These are phyloP conservation scores for Pulveroboletus sp. DNA, from an alignment of 1,284 basidiomycete genomes.

Conservation along the genomic window DNA sequence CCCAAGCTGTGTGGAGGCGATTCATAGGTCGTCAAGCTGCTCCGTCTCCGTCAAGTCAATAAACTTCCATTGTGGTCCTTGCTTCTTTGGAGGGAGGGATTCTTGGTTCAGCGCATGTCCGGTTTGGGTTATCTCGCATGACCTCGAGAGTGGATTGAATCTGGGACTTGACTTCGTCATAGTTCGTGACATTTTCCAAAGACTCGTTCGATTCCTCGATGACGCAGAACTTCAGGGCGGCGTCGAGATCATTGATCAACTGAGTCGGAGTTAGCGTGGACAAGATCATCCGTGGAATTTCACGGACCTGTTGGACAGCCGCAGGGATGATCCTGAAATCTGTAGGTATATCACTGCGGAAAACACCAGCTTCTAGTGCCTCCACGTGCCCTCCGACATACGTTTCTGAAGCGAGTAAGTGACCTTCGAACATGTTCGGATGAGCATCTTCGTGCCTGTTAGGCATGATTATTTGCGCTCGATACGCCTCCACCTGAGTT, in stretches of 20 bases:
- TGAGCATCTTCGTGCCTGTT: slow-evolving; percentile 94
- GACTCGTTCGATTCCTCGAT: slow-evolving; percentile 82
- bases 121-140: slow-evolving; percentile 89
- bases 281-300: background rate
- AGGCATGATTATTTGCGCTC: slow-evolving; percentile 94
- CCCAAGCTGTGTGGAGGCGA: too few species aligned
- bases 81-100: slow-evolving; percentile 79
- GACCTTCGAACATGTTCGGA: slow-evolving; percentile 93
- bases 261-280: slow-evolving; percentile 31
- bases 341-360: slow-evolving; percentile 92
- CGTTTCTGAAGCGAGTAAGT: slow-evolving; percentile 94
- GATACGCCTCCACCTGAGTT: slow-evolving; percentile 88
- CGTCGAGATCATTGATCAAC: slow-evolving; percentile 94
- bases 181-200: slow-evolving; percentile 90
- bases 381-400: slow-evolving; percentile 99
- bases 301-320: slow-evolving; percentile 77
- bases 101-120: slow-evolving; percentile 95
- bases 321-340: slow-evolving; percentile 93
- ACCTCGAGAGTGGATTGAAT: slow-evolving; percentile 81
- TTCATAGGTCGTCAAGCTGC: slow-evolving; percentile 38
- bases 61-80: slow-evolving; percentile 74
- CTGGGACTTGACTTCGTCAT: slow-evolving; percentile 85
- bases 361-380: slow-evolving; percentile 97
- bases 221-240: slow-evolving; percentile 88
- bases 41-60: slow-evolving; percentile 84